Base-by-base conservation (phyloP, 2,329 filamentous ascomycete species). In the Cladophialophora yegresii region DNA sequence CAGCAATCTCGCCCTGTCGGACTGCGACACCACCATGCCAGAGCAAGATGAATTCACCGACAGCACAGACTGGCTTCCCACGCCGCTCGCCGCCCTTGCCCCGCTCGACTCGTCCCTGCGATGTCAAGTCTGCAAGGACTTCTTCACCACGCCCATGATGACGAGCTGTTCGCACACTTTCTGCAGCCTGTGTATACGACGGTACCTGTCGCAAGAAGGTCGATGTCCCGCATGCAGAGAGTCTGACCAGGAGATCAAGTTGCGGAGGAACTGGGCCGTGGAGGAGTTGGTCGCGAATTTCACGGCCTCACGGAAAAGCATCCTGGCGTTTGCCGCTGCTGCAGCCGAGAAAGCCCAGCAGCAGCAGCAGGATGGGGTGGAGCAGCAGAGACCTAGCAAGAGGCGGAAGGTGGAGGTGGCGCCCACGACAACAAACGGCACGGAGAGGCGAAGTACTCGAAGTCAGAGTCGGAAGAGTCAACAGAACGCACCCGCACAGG, bases 111-210 rank as follows among this genome's bases (percentile, higher is more conserved):
- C 89, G 65, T 87, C 92, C 2, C 83, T 99, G 22, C 91, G 95
- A 71, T 99, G 95, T 78, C 91, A 98, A 77, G 90, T 99, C 65
- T 99, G 95, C 85, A 98, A 98, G 76, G 96, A 99, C 77, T 96
- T 98, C 78, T 98, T 91, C 80, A 87, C 87, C 66, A 96, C 92
- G 57, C 95, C 95, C 0, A 95, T 99, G 85, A 89, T 97, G 67
- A 99, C 95, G 0, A 90, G 91, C 1, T 99, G 95, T 79, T 90
- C 87, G 60, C 95, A 99, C 75, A 98, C 95, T 0, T 99, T 99
- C 74, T 99, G 95, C 82, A 97, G 93, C 6, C 80, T 96, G 60
- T 99, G 95, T 76, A 98, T 99, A 75, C 89, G 95, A 32, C 85
- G 93, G 67, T 92, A 90, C 66, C 83, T 99, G 0, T 88, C 89